phyloP scores from a whole-genome alignment of 805 yeast species.

The Candida jianshihensis region DNA sequence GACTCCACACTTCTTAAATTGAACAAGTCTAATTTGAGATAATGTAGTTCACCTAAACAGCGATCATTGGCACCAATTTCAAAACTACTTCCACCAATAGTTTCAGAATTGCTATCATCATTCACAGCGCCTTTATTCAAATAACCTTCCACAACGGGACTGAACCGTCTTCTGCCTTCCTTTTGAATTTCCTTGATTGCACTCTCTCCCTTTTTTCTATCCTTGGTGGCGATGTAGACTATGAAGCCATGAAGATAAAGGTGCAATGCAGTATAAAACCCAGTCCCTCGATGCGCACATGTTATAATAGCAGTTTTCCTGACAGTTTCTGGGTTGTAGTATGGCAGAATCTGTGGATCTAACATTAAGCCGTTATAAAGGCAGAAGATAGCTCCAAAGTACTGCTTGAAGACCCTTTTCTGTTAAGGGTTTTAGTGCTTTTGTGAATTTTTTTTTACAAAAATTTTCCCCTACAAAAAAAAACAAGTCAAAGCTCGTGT shows the following conservation, averaged over 20 bases:
- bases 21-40: slow-evolving; percentile 47
- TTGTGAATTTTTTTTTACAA: no score
- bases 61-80: slow-evolving; percentile 12
- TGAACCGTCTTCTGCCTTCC: slow-evolving; percentile 37
- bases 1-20: slow-evolving; percentile 36
- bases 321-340: slow-evolving; percentile 45
- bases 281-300: slow-evolving; percentile 80
- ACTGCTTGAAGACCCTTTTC: no score
- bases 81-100: no score
- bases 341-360: slow-evolving; percentile 50
- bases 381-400: no score
- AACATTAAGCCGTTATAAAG: no score
- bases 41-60: slow-evolving; percentile 43
- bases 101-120: no score
- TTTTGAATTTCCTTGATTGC: slow-evolving; percentile 49
- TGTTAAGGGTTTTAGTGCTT: no score
- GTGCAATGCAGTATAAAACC: slow-evolving; percentile 70
- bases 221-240: slow-evolving; percentile 72
- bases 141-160: slow-evolving; percentile 8
- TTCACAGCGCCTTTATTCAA: no score
- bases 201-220: slow-evolving; percentile 43
- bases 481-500: no score
- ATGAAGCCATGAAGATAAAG: slow-evolving; percentile 72
- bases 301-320: slow-evolving; percentile 67
- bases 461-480: no score